phyloP scores from a whole-genome alignment of 768 basidiomycete genomes.

The Mrakia hoshinonis region DNA sequence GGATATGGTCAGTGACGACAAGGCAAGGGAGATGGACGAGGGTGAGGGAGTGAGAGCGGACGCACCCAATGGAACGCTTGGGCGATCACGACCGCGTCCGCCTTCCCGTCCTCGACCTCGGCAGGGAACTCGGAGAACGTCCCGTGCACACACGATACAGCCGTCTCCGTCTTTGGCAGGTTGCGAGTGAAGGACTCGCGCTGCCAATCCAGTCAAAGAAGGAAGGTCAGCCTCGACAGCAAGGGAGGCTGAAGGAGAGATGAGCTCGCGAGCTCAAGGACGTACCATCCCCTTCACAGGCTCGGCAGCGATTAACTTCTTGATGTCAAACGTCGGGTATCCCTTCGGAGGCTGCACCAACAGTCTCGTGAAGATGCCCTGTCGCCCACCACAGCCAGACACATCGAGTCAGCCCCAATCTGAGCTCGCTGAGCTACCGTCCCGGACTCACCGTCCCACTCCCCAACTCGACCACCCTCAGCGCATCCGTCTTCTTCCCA shows the following conservation, averaged over 20 bases:
- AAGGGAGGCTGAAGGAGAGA: background rate
- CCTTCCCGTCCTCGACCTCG: background rate
- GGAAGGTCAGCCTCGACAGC: background rate
- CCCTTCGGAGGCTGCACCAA: constrained; percentile 6
- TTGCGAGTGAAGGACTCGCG: constrained; percentile 4
- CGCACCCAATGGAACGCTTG: constrained; percentile 14
- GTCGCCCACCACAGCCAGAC: too few relatives aligned
- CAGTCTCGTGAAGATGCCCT: constrained; percentile 20
- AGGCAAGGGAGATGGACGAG: background rate
- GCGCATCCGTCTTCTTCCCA: too few relatives aligned
- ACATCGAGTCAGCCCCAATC: too few relatives aligned
- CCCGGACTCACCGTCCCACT: constrained; percentile 12
- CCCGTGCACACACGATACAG: constrained; percentile 2
- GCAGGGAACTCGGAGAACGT: constrained; percentile 12
- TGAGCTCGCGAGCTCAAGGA: too few relatives aligned
- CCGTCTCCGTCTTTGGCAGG: background rate
- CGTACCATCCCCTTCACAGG: constrained; percentile 15
- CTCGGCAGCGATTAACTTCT: constrained; percentile 4
- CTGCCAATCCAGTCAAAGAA: background rate
- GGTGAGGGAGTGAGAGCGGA: background rate
- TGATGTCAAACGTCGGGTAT: constrained; percentile 3
- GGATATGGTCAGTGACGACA: too few relatives aligned
- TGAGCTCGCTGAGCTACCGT: too few relatives aligned
- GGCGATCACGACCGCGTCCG: constrained; percentile 5
- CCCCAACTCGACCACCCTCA: constrained; percentile 5